Conservation (phyloP, 2,329 filamentous ascomycete species). For the Emergomyces pasteurianus region DNA sequence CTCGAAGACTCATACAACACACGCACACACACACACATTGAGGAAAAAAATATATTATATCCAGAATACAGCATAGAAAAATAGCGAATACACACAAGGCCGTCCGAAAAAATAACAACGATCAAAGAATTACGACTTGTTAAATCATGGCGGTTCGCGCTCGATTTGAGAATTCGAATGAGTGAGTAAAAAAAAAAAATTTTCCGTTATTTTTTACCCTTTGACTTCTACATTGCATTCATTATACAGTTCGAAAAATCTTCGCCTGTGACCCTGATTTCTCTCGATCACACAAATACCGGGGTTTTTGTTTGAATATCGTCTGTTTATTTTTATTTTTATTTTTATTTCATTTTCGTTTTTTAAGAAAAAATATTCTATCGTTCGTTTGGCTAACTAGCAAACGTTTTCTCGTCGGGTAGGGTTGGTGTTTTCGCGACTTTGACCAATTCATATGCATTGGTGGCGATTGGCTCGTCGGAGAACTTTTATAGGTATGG, state of each 20-base stretch:
- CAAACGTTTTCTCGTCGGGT: slow-evolving; percentile 3
- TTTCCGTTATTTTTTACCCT: background rate
- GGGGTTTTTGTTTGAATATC: too few species aligned
- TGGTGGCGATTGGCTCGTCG: slow-evolving; percentile 86
- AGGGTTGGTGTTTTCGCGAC: slow-evolving; percentile 96
- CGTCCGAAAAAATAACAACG: too few species aligned
- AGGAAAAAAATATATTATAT: background rate
- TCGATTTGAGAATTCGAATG: slow-evolving; percentile 40
- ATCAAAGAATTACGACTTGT: background rate
- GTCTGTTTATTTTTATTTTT: too few species aligned
- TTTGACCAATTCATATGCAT: slow-evolving; percentile 92
- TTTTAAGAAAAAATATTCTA: background rate
- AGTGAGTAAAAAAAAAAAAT: too few species aligned
- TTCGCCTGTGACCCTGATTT: too few species aligned
- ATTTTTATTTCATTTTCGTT: too few species aligned
- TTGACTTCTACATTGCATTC: background rate
- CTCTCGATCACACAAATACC: too few species aligned
- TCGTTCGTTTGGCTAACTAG: background rate
- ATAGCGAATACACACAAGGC: too few species aligned
- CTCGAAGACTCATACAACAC: too few species aligned
- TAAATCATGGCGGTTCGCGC: slow-evolving; percentile 36
- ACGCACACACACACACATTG: too few species aligned
- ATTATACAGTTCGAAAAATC: too few species aligned
- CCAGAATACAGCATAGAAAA: background rate
- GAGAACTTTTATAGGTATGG: slow-evolving; percentile 92